Conservation (phyloP, 352 stramenopile species). For the Pythium dissimile region DNA sequence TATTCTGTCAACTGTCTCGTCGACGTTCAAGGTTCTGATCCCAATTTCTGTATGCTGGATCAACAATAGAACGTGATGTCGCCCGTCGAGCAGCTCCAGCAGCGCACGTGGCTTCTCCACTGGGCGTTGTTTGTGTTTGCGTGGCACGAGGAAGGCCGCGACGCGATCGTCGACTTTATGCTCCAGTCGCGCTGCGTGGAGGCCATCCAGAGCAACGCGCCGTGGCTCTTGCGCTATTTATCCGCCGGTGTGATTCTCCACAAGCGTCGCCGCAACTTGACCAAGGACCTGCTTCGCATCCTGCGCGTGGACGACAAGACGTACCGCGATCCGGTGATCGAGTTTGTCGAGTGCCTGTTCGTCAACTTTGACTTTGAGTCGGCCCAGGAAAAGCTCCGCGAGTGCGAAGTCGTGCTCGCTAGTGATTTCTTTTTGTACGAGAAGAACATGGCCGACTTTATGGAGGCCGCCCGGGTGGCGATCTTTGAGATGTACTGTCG, state of each 20-base stretch:
- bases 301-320: constrained; percentile 88
- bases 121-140: constrained; percentile 97
- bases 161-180: constrained; percentile 98
- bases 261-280: constrained; percentile 91
- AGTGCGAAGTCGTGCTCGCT: constrained; percentile 94
- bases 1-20: background rate
- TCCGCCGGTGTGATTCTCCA: constrained; percentile 97
- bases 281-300: constrained; percentile 96
- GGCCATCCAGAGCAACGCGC: constrained; percentile 98
- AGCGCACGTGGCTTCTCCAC: constrained; percentile 98
- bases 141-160: constrained; percentile 91
- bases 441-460: constrained; percentile 97
- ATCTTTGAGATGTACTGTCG: constrained; percentile 99
- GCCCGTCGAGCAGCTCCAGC: constrained; percentile 93
- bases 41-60: constrained; percentile 3
- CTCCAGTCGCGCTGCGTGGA: constrained; percentile 91
- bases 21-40: background rate
- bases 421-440: constrained; percentile 98
- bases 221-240: constrained; percentile 97
- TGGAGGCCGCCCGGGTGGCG: constrained; percentile 96
- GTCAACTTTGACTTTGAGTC: constrained; percentile 99
- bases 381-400: constrained; percentile 90
- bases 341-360: constrained; percentile 98
- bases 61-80: constrained; percentile 54
- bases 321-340: constrained; percentile 80